A percentile compares a stretch with the other conserved stretches of the same genome.
Conservation (phyloP, 768 basidiomycete genomes). For the Lentinula lateritia region DNA sequence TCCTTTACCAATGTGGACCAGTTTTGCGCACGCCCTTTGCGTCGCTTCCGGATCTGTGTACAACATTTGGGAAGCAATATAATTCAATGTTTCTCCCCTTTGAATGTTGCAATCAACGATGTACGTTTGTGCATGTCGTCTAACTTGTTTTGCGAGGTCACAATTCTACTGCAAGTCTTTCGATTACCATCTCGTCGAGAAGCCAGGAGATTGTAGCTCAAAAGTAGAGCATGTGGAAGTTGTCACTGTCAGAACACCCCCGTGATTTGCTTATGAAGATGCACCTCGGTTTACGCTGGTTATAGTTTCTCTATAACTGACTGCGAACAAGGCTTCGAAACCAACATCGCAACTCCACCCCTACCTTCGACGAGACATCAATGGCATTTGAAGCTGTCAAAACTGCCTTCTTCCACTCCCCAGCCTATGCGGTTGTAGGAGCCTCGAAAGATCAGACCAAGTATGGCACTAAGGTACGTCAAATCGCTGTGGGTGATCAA, state of each 20-base stretch:
- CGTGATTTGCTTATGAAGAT: constrained; percentile 6
- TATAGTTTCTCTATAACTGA: neutral
- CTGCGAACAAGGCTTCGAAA: too few relatives aligned
- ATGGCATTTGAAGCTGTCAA: constrained; percentile 27
- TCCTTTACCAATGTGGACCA: neutral
- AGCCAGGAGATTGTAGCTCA: neutral
- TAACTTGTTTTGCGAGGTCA: neutral
- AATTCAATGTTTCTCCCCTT: neutral
- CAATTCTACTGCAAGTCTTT: neutral
- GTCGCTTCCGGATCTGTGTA: neutral
- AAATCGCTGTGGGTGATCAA: constrained; percentile 1
- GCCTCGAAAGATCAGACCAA: constrained; percentile 77
- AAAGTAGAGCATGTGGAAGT: neutral
- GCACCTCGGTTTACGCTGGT: neutral
- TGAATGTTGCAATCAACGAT: neutral
- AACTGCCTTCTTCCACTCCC: constrained; percentile 57
- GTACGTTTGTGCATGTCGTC: neutral
- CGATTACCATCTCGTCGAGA: neutral
- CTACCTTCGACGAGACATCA: constrained; percentile 6
- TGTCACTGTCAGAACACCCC: neutral
- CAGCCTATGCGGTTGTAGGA: constrained; percentile 73
- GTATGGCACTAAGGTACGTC: constrained; percentile 58
- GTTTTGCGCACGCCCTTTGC: neutral
- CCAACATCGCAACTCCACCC: too few relatives aligned
- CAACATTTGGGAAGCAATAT: neutral